Evolutionary conservation across 208 protist genomes (phyloP).

Genomic region (Crithidia fasciculata): DNA sequence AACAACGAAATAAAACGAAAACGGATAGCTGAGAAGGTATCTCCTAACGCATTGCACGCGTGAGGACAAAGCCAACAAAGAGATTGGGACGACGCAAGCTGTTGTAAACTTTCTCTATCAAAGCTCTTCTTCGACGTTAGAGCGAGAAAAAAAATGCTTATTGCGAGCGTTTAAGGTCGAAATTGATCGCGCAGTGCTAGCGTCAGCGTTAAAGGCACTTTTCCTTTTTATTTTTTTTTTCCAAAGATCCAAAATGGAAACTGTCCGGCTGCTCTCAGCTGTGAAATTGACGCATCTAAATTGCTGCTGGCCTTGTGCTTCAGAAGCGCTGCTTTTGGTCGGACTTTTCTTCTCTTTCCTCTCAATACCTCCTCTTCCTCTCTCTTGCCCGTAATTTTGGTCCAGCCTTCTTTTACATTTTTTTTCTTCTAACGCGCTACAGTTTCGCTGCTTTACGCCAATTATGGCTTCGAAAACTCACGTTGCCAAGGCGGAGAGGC

Average conservation of each 20-base stretch:
- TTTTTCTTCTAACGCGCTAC: not conserved
- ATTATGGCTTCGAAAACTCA: conserved; percentile 3
- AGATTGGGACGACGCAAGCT: no score
- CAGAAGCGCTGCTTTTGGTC: no score
- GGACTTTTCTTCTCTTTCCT: no score
- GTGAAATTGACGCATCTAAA: no score
- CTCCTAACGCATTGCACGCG: no score
- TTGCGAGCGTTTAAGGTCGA: no score
- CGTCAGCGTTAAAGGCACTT: not conserved
- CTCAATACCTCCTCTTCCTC: no score
- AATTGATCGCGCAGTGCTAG: no score
- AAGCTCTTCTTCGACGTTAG: not conserved
- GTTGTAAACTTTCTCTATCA: not conserved
- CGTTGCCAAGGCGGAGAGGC: conserved; percentile 35
- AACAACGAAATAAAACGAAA: conserved; percentile 12
- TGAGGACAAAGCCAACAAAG: no score
- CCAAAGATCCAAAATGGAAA: not conserved
- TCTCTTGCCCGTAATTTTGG: not conserved
- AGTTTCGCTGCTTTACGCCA: not conserved
- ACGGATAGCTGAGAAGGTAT: no score
- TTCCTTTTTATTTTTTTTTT: not conserved
- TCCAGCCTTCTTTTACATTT: not conserved
- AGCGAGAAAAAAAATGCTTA: no score
- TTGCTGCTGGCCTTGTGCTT: no score
- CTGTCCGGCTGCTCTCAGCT: not conserved